A percentile compares a stretch with the other conserved stretches of the same genome.
These are phyloP conservation scores for Bryoglossum gracile DNA, from an alignment of 495 filamentous ascomycete species.

Conservation along the genomic window DNA sequence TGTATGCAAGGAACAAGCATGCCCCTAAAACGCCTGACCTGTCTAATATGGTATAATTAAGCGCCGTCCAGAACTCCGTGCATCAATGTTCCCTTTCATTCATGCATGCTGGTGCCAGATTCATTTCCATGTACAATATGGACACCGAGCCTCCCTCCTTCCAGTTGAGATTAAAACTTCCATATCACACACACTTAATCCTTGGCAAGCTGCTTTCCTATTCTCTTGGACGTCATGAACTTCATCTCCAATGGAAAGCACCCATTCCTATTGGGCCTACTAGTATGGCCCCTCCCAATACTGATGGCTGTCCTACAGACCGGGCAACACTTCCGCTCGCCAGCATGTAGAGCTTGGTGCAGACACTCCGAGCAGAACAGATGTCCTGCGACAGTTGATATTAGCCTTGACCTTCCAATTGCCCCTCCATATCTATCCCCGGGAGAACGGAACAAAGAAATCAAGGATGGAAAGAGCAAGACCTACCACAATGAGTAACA, in stretches of 20 bases:
- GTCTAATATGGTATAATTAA: too few relatives aligned
- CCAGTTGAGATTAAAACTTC: too few relatives aligned
- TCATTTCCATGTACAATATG: too few relatives aligned
- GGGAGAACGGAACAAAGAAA: not conserved
- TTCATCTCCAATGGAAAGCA: conserved; percentile 56
- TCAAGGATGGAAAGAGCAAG: not conserved
- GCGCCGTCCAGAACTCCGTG: too few relatives aligned
- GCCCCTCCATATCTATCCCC: too few relatives aligned
- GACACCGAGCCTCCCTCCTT: too few relatives aligned
- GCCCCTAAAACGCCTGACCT: too few relatives aligned
- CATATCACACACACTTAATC: too few relatives aligned
- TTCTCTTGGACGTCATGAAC: conserved; percentile 42
- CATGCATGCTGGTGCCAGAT: too few relatives aligned
- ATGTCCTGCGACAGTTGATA: conserved; percentile 50
- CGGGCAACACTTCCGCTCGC: conserved; percentile 42
- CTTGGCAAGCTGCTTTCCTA: conserved; percentile 41
- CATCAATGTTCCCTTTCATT: too few relatives aligned
- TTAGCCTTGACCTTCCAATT: too few relatives aligned
- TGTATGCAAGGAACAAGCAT: too few relatives aligned
- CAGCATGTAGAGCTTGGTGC: conserved; percentile 61
- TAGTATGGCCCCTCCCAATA: conserved; percentile 36
- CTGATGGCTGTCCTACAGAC: conserved; percentile 46
- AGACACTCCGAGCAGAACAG: conserved; percentile 81
- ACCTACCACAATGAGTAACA: conserved; percentile 77
- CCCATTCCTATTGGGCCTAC: conserved; percentile 34